Evolutionary conservation across 2,329 filamentous ascomycete genomes (phyloP), one percentile per base, ranked within the genome.

Genomic region (Emericellopsis cladophorae): DNA sequence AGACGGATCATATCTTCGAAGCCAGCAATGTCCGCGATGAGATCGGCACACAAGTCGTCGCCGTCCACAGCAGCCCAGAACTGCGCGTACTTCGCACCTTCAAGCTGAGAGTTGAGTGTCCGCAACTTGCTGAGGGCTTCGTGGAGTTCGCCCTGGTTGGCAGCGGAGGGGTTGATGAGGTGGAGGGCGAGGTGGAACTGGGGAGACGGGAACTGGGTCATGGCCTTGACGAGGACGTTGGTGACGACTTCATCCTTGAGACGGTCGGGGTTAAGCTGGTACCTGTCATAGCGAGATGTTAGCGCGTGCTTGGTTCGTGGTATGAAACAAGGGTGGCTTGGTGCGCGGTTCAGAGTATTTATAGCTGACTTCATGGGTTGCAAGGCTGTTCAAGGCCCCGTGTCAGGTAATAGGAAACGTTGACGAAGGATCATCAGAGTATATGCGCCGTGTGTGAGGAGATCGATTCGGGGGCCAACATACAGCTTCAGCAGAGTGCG

Each of bases 371-470:
- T 88, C 84, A 86, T 63, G 57, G 62, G 64, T 55, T 57, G 57
- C 56, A 51, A 62, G 61, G 64, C 70, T 65, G 35, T 16, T 37
- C 21, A 14, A 61, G 68, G 69, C 67, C 65, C 62, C 60, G 64
- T 64, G 65, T 93, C 87, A 85, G 86, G 77, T 94, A 95, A 95
- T 94, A 95, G 86, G 85, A 93, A 95, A 95, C 87, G 86, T 93
- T 82, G 65, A 78, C 33, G 24, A 37, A 36, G 32, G 46, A 48
- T 47, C 36, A 43, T 39, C 14, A 45, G 15, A 31, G 23, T 39
- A 46, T 40, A 23, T 14, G 15, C 29, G 8, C 24, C 5, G 26
- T 11, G 16, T 7, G 15, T 9, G 22, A 38, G 7, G 12, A 37
- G 10, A n/a, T 15, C 18, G n/a, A 21, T 12, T n/a, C 14, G 8